Percentiles rank a stretch among this genome's conserved stretches.
phyloP scores from a whole-genome alignment of 768 basidiomycete genomes.

The Pisolithus marmoratus region DNA sequence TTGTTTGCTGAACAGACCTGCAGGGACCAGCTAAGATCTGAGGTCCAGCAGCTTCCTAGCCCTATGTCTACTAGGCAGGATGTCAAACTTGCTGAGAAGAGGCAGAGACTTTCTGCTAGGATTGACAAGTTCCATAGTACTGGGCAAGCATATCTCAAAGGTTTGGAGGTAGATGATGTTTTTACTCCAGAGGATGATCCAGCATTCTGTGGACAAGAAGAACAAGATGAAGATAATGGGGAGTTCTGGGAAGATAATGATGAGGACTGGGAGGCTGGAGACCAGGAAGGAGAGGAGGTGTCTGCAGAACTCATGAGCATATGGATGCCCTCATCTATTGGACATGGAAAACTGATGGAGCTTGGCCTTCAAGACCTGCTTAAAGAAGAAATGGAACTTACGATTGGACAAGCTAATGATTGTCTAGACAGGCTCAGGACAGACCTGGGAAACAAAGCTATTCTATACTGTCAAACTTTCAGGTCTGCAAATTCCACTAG shows the following conservation, averaged over 20 bases:
- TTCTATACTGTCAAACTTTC: no score
- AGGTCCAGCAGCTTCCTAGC: background rate
- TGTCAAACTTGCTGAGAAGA: background rate
- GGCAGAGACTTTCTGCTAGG: background rate
- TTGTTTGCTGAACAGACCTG: background rate
- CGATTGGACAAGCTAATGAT: no score
- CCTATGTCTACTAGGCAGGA: background rate
- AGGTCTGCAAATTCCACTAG: no score
- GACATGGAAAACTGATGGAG: no score
- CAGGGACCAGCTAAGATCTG: background rate
- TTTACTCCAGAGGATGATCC: background rate
- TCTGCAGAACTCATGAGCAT: no score
- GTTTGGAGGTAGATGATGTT: background rate
- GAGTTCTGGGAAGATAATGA: no score
- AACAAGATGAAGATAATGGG: background rate
- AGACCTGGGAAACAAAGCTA: background rate
- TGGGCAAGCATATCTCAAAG: background rate
- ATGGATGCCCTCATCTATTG: no score
- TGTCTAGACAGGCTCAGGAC: no score
- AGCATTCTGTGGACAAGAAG: background rate
- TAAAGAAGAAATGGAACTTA: no score
- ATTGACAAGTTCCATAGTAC: background rate
- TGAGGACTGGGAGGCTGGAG: no score
- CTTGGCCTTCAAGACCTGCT: no score
- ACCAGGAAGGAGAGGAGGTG: no score